Percentiles rank a stretch among this genome's conserved stretches.
phyloP scores from a whole-genome alignment of 257 asterid genomes.

The Fraxinus americana region DNA sequence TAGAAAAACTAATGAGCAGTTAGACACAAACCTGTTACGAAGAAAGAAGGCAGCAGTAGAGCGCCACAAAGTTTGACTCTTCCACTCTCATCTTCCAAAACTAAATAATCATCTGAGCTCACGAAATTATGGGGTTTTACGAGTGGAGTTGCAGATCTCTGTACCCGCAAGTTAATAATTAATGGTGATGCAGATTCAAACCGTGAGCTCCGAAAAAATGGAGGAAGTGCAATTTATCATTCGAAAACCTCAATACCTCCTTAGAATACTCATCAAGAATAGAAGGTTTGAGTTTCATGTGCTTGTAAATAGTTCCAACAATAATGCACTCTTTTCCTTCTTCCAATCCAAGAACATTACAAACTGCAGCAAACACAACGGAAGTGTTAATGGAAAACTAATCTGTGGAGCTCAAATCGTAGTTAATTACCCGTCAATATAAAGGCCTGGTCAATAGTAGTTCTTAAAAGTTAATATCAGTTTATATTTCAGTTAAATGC shows the following conservation, averaged over 20 bases:
- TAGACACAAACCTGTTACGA: constrained; percentile 72
- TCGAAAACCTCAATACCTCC: constrained; percentile 56
- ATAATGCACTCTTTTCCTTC: constrained; percentile 78
- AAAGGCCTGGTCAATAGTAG: constrained; percentile 8
- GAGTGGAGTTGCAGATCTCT: constrained; percentile 79
- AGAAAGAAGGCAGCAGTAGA: constrained; percentile 65
- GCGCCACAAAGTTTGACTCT: constrained; percentile 81
- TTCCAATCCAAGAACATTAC: constrained; percentile 87
- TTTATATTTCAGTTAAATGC: not conserved
- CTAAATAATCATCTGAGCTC: constrained; percentile 74
- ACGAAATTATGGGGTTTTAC: constrained; percentile 70
- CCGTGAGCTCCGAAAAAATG: constrained; percentile 2
- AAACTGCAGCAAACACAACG: constrained; percentile 54
- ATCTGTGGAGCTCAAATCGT: constrained; percentile 17
- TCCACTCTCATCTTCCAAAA: constrained; percentile 97
- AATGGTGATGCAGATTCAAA: constrained; percentile 16
- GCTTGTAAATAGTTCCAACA: constrained; percentile 90
- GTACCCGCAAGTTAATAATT: constrained; percentile 31
- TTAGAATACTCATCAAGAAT: constrained; percentile 93
- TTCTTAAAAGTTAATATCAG: not conserved
- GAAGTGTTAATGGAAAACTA: constrained; percentile 16
- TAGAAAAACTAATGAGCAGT: constrained; percentile 17
- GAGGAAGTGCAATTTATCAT: constrained; percentile 2
- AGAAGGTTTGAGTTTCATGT: constrained; percentile 93
- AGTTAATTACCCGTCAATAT: not conserved